These are phyloP conservation scores for Globisporangium paroecandrum DNA, from an alignment of 352 stramenopile species.

Conservation along the genomic window DNA sequence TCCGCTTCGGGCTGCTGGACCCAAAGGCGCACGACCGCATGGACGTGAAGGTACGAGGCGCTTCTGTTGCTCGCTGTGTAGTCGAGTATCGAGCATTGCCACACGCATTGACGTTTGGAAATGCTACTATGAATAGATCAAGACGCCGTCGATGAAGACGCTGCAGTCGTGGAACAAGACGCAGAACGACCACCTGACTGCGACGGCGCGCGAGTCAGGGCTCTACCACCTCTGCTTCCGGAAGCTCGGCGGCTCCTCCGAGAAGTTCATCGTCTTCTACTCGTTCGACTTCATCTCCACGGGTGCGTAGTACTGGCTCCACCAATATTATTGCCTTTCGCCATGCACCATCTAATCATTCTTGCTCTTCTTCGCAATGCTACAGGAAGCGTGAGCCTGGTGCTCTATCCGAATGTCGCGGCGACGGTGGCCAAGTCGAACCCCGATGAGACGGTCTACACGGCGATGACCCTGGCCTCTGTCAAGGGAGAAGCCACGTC, in stretches of 20 bases:
- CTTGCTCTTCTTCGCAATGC: background rate
- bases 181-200: slow-evolving; percentile 54
- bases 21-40: slow-evolving; percentile 50
- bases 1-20: slow-evolving; percentile 58
- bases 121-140: slow-evolving; percentile 28
- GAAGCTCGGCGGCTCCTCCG: slow-evolving; percentile 56
- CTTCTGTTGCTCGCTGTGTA: background rate
- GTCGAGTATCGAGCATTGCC: too few species aligned
- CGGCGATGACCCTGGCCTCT: slow-evolving; percentile 51
- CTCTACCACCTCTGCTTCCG: slow-evolving; percentile 79
- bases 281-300: slow-evolving; percentile 82
- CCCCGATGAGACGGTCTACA: slow-evolving; percentile 47
- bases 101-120: background rate
- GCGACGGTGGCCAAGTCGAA: slow-evolving; percentile 49
- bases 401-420: slow-evolving; percentile 58
- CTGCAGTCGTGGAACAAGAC: slow-evolving; percentile 55
- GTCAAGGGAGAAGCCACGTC: slow-evolving; percentile 37
- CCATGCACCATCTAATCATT: background rate
- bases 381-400: slow-evolving; percentile 41
- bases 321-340: background rate
- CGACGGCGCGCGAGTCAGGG: slow-evolving; percentile 63
- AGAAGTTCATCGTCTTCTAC: slow-evolving; percentile 64
- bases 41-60: slow-evolving; percentile 36
- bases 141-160: slow-evolving; percentile 48
- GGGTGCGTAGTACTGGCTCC: slow-evolving; percentile 10